Evolutionary conservation across 768 basidiomycete genomes (phyloP).

Genomic region (Leccinum ochraceum): DNA sequence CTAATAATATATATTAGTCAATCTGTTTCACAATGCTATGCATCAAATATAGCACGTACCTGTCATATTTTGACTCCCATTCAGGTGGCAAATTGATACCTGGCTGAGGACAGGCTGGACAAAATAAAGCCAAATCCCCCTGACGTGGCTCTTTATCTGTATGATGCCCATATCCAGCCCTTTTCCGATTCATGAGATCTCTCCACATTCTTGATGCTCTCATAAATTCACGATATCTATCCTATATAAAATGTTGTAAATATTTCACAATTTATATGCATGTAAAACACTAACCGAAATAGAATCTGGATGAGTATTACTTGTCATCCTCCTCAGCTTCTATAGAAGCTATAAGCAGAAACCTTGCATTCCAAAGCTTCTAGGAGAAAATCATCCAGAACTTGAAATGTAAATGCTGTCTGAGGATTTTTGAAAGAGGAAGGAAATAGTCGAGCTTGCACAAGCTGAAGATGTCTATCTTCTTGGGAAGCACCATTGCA

Average conservation of each 20-base stretch:
- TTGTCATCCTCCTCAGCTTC: not conserved
- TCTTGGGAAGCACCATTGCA: not conserved
- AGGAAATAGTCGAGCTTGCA: conserved; percentile 1
- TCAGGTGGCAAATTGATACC: not conserved
- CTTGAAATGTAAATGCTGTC: conserved; percentile 24
- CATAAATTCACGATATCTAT: not conserved
- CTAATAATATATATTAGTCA: not conserved
- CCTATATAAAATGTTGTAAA: not conserved
- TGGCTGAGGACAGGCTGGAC: not conserved
- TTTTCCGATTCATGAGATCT: not conserved
- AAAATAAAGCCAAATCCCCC: not conserved
- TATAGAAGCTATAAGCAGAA: not conserved
- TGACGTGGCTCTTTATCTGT: not conserved
- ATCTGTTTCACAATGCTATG: not conserved
- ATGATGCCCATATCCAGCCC: not conserved
- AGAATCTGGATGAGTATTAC: not conserved
- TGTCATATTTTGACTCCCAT: not conserved
- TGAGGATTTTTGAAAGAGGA: conserved; percentile 12
- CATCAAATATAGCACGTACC: not conserved
- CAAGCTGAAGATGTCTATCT: not conserved
- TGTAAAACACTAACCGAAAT: not conserved
- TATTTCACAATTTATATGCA: not conserved
- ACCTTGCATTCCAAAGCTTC: not conserved
- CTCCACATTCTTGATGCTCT: not conserved
- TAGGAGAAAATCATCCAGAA: conserved; percentile 20